Percentiles rank a stretch among this genome's conserved stretches.
phyloP scores from a whole-genome alignment of 1,139 yeast species.

The Meyerozyma elateridarum region DNA sequence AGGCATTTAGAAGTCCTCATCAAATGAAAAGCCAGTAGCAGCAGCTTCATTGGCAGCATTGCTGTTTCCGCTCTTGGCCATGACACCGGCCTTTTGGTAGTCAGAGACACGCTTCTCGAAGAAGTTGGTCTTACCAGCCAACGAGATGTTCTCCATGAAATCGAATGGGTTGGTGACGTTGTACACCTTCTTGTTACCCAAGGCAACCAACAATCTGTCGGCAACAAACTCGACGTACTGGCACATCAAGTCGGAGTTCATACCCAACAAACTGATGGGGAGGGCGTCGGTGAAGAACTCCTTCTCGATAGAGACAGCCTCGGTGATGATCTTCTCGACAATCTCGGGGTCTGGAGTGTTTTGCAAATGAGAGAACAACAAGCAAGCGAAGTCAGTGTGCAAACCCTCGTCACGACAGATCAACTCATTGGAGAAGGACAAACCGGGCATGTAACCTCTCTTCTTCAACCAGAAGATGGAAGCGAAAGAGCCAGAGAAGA shows the following conservation, averaged over 20 bases:
- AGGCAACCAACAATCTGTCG: conserved; percentile 82
- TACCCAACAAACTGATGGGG: conserved; percentile 87
- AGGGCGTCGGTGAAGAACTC: conserved; percentile 91
- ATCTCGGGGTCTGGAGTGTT: conserved; percentile 79
- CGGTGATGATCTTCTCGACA: conserved; percentile 82
- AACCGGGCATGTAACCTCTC: conserved; percentile 98
- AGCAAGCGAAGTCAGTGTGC: conserved; percentile 97
- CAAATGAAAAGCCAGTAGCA: conserved; percentile 38
- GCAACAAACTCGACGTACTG: conserved; percentile 98
- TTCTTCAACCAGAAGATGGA: conserved; percentile 97
- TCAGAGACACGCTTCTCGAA: conserved; percentile 98
- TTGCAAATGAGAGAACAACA: conserved; percentile 86
- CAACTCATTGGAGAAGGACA: conserved; percentile 92
- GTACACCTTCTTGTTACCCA: conserved; percentile 87
- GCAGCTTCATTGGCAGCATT: conserved; percentile 25
- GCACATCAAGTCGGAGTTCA: conserved; percentile 89
- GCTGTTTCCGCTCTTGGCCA: conserved; percentile 61
- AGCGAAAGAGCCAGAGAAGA: conserved; percentile 97
- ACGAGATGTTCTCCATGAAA: conserved; percentile 96
- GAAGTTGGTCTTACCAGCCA: conserved; percentile 98
- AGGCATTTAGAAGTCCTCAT: conserved; percentile 40
- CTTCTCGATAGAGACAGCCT: conserved; percentile 93
- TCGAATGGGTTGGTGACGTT: conserved; percentile 93
- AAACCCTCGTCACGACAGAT: conserved; percentile 98
- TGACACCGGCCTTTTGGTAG: conserved; percentile 98